Conservation (phyloP, 75 land plant species). For the Isoetes taiwanensis region DNA sequence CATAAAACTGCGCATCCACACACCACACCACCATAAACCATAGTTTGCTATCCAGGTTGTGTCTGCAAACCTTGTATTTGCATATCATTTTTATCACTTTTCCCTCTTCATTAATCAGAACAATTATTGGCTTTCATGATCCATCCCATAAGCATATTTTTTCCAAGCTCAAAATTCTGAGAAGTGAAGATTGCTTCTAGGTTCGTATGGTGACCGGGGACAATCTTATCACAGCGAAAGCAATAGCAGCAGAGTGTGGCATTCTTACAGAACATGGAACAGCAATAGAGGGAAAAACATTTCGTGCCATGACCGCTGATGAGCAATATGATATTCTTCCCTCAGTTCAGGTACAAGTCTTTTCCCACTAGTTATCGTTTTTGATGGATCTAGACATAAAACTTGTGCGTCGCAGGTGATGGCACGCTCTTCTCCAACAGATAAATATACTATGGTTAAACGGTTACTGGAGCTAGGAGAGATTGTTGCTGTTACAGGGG, state of each 20-base stretch:
- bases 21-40: too few relatives aligned
- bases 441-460: conserved; percentile 81
- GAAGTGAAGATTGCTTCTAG: conserved; percentile 17
- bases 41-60: conserved; percentile 3
- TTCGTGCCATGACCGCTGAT: conserved; percentile 41
- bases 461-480: conserved; percentile 62
- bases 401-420: conserved; percentile 46
- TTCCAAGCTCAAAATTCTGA: too few relatives aligned
- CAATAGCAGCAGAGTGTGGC: conserved; percentile 90
- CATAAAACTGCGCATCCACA: too few relatives aligned
- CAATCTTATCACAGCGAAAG: conserved; percentile 83
- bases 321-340: conserved; percentile 25
- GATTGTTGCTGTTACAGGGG: conserved; percentile 96
- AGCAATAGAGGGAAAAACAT: conserved; percentile 63
- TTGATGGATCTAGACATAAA: neutral
- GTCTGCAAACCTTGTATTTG: conserved; percentile 2
- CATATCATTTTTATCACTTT: neutral
- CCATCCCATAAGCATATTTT: neutral
- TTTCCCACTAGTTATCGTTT: neutral
- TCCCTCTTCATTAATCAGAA: neutral
- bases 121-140: neutral
- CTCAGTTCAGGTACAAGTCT: conserved; percentile 10
- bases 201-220: conserved; percentile 99
- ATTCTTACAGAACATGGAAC: conserved; percentile 32
- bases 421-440: conserved; percentile 96